phyloP scores from a whole-genome alignment of 129 eudicot genomes.

The Flaveria ramosissima region DNA sequence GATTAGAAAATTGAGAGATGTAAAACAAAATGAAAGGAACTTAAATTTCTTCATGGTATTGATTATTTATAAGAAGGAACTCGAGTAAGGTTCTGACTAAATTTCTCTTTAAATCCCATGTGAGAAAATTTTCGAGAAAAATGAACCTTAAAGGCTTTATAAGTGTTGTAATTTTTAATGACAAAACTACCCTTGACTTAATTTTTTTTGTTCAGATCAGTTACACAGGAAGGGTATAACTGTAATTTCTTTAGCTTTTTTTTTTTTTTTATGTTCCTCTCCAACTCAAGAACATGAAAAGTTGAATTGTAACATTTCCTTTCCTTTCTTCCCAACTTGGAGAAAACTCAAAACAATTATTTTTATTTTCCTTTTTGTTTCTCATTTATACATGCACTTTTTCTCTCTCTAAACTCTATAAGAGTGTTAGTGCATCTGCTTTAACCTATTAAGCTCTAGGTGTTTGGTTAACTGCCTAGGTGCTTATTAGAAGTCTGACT shows the following conservation, averaged over 20 bases:
- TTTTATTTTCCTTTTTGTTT: neutral
- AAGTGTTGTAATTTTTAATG: neutral
- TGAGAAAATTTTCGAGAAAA: neutral
- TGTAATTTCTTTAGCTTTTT: neutral
- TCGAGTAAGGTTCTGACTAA: neutral
- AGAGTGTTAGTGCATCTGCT: neutral
- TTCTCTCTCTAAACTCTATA: neutral
- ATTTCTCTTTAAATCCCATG: neutral
- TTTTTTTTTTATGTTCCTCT: neutral
- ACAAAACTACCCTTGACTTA: neutral
- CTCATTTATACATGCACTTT: neutral
- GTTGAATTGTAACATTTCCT: neutral
- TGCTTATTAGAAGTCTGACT: neutral
- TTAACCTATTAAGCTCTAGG: neutral
- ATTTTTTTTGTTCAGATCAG: neutral
- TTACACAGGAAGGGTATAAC: neutral
- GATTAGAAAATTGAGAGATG: neutral
- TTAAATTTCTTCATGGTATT: neutral
- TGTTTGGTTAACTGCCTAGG: neutral
- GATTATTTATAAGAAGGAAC: conserved; percentile 1
- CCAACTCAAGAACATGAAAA: neutral
- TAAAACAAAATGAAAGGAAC: neutral
- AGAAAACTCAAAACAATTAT: neutral
- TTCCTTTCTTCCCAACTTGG: neutral
- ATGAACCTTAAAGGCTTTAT: neutral